phyloP scores from a whole-genome alignment of 768 basidiomycete genomes.

The Candolleomyces eurysporus region DNA sequence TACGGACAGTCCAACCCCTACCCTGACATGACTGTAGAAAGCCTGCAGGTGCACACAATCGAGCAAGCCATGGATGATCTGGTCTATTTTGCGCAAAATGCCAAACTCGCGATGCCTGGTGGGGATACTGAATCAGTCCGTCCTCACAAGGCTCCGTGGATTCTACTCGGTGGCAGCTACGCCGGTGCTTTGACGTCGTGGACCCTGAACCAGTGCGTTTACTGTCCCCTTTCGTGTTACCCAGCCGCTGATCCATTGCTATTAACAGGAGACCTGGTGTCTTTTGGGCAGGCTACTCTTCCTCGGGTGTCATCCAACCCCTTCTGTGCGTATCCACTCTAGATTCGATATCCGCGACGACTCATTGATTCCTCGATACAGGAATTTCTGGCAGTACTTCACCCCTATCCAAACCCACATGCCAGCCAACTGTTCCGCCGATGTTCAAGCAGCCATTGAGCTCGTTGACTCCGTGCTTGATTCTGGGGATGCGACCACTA shows the following conservation, averaged over 20 bases:
- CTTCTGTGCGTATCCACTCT: slow-evolving; percentile 37
- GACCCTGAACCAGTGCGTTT: background rate
- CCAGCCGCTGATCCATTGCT: background rate
- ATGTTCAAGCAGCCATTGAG: slow-evolving; percentile 60
- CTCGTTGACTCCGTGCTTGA: slow-evolving; percentile 59
- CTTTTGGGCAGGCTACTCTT: slow-evolving; percentile 64
- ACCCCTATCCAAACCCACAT: slow-evolving; percentile 66
- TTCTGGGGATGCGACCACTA: slow-evolving; percentile 39
- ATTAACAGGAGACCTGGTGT: slow-evolving; percentile 49
- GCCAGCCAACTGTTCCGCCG: slow-evolving; percentile 72
- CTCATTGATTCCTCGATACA: slow-evolving; percentile 15
- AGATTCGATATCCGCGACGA: background rate
- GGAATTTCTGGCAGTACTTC: slow-evolving; percentile 70
- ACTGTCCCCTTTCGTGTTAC: background rate
- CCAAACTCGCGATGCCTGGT: slow-evolving; percentile 62
- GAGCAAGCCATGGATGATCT: slow-evolving; percentile 75
- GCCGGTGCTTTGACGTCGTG: slow-evolving; percentile 28
- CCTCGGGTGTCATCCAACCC: slow-evolving; percentile 64
- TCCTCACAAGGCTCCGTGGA: slow-evolving; percentile 50
- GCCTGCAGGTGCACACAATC: slow-evolving; percentile 58
- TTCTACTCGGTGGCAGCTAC: slow-evolving; percentile 50
- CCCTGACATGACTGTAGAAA: slow-evolving; percentile 53
- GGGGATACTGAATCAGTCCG: slow-evolving; percentile 48
- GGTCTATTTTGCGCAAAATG: slow-evolving; percentile 68
- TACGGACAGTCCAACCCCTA: slow-evolving; percentile 72